Evolutionary conservation across 1,139 yeast species (phyloP).

Genomic region (Zhuliangozyma parablackwelliae): DNA sequence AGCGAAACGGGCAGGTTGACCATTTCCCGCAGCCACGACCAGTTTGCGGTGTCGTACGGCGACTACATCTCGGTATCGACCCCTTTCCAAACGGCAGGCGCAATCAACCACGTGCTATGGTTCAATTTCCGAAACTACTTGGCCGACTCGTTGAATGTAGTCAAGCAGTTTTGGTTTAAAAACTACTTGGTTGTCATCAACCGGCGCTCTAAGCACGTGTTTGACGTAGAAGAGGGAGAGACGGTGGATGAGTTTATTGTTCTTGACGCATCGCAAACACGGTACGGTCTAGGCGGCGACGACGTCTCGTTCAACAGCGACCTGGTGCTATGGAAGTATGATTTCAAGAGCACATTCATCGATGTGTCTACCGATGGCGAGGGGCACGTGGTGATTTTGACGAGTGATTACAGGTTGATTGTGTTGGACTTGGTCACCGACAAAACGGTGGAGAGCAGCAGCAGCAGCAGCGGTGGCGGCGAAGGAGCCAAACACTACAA

Average conservation of each 20-base stretch:
- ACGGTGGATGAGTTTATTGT: constrained; percentile 37
- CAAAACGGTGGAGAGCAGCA: constrained; percentile 1
- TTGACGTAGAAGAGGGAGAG: constrained; percentile 10
- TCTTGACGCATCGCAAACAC: constrained; percentile 29
- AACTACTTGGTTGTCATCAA: constrained; percentile 35
- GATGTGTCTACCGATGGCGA: constrained; percentile 16
- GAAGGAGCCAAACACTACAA: constrained; percentile 17
- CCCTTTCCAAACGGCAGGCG: constrained; percentile 23
- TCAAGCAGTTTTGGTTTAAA: constrained; percentile 33
- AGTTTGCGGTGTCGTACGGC: constrained; percentile 30
- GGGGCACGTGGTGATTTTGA: constrained; percentile 24
- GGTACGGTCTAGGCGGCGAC: constrained; percentile 33
- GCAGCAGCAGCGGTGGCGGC: constrained; percentile 1
- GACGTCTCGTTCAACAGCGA: constrained; percentile 37
- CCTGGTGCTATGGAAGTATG: constrained; percentile 37
- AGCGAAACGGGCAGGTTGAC: constrained; percentile 18
- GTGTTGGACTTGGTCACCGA: constrained; percentile 23
- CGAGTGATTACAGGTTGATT: constrained; percentile 27
- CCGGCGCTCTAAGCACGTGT: constrained; percentile 20
- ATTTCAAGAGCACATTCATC: constrained; percentile 27
- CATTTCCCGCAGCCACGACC: constrained; percentile 24
- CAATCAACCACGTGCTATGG: constrained; percentile 37
- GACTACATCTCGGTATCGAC: constrained; percentile 34
- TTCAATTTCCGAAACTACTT: constrained; percentile 34
- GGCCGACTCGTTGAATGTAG: constrained; percentile 31